A percentile compares a stretch with the other conserved stretches of the same genome.
phyloP scores from a whole-genome alignment of 2,329 filamentous ascomycete species.

The Trichoderma oligosporum region DNA sequence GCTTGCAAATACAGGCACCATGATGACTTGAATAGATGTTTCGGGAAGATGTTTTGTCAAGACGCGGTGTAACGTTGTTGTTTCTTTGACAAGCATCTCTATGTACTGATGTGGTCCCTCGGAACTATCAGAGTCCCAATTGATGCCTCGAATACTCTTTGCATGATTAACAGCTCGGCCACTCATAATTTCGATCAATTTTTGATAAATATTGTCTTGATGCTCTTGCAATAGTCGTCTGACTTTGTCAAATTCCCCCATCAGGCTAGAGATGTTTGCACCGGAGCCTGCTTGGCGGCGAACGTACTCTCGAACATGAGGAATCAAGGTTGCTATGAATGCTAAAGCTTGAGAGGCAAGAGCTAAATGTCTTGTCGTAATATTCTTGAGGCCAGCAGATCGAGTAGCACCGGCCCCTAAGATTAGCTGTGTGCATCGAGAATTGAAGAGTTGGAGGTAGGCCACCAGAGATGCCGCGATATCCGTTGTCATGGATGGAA shows the following conservation, averaged over 20 bases:
- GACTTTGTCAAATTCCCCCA: constrained; percentile 85
- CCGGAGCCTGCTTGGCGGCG: constrained; percentile 65
- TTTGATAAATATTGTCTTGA: constrained; percentile 85
- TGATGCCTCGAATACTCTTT: constrained; percentile 67
- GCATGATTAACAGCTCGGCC: constrained; percentile 70
- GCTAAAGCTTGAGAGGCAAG: constrained; percentile 84
- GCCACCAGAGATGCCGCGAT: constrained; percentile 75
- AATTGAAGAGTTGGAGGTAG: constrained; percentile 92
- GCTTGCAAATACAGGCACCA: constrained; percentile 76
- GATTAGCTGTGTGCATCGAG: constrained; percentile 91
- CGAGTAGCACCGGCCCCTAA: constrained; percentile 88
- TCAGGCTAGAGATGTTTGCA: constrained; percentile 53
- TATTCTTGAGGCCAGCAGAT: constrained; percentile 88
- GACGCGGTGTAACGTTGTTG: constrained; percentile 76
- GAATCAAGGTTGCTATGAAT: constrained; percentile 82
- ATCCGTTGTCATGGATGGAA: constrained; percentile 85
- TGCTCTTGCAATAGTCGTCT: constrained; percentile 82
- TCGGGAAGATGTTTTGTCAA: constrained; percentile 78
- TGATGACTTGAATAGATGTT: constrained; percentile 73
- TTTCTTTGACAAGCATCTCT: constrained; percentile 84
- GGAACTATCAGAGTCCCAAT: constrained; percentile 61
- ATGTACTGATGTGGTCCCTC: constrained; percentile 64
- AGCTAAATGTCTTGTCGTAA: constrained; percentile 91
- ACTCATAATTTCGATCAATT: constrained; percentile 89
- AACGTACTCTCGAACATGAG: constrained; percentile 87